These are phyloP conservation scores for Cyberlindnera veronae DNA, from an alignment of 805 yeast genomes.

Conservation along the genomic window DNA sequence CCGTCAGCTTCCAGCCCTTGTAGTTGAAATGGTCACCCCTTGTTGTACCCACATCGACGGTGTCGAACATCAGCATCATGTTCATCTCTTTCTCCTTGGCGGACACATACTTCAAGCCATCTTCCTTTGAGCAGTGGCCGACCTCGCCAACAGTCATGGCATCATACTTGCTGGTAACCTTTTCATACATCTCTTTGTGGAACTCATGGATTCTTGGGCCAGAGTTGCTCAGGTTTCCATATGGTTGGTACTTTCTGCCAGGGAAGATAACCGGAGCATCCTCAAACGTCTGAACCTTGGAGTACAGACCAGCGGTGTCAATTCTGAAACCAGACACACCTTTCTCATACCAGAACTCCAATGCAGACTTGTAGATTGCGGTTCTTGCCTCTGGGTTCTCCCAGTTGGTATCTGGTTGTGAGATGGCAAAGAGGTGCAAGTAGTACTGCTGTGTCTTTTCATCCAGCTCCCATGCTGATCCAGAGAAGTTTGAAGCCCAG, in stretches of 20 bases:
- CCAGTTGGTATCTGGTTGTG: conserved; percentile 64
- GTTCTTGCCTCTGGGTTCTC: conserved; percentile 37
- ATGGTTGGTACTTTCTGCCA: conserved; percentile 39
- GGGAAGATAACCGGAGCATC: conserved; percentile 49
- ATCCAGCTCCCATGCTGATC: conserved; percentile 56
- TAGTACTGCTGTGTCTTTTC: conserved; percentile 53
- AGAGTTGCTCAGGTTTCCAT: conserved; percentile 31
- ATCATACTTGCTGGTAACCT: conserved; percentile 43
- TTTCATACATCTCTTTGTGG: conserved; percentile 46
- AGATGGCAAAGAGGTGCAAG: conserved; percentile 47
- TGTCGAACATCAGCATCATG: conserved; percentile 38
- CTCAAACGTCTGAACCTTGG: conserved; percentile 42
- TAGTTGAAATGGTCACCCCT: conserved; percentile 34
- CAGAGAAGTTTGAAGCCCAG: conserved; percentile 51
- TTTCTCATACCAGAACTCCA: conserved; percentile 50
- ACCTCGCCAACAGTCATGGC: conserved; percentile 59
- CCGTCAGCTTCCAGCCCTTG: conserved; percentile 33
- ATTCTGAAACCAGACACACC: conserved; percentile 61
- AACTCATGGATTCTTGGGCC: conserved; percentile 60
- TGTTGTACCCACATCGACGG: conserved; percentile 36
- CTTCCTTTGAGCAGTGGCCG: conserved; percentile 40
- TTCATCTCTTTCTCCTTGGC: conserved; percentile 37
- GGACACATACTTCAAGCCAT: conserved; percentile 40
- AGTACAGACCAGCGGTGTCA: conserved; percentile 51
- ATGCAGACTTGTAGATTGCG: conserved; percentile 42